phyloP scores from a whole-genome alignment of 495 filamentous ascomycete genomes.

The Neurospora discreta region DNA sequence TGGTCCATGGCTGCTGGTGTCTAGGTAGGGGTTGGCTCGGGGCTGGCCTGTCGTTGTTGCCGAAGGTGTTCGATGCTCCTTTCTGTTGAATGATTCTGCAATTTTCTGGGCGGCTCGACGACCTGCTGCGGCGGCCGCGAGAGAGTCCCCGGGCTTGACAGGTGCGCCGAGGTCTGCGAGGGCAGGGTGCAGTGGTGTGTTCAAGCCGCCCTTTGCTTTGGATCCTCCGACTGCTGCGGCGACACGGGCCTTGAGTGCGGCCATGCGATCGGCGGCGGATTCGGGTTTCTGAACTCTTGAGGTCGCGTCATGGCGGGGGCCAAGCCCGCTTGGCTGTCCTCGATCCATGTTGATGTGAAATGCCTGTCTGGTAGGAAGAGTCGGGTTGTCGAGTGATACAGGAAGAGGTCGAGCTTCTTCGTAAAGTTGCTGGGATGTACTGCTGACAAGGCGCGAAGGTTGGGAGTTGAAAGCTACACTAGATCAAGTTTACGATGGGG shows the following conservation, averaged over 20 bases:
- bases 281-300: conserved; percentile 42
- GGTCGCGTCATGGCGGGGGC: conserved; percentile 38
- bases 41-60: conserved; percentile 20
- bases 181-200: conserved; percentile 82
- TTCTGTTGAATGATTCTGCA: conserved; percentile 5
- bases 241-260: conserved; percentile 72
- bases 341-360: conserved; percentile 25
- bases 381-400: neutral
- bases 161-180: conserved; percentile 62
- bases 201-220: conserved; percentile 64
- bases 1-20: conserved; percentile 55
- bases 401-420: neutral
- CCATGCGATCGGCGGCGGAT: conserved; percentile 42
- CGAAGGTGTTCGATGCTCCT: conserved; percentile 22
- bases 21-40: conserved; percentile 77
- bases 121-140: conserved; percentile 8
- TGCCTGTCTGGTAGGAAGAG: neutral
- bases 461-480: neutral
- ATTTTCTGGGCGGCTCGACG: conserved; percentile 17
- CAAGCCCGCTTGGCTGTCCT: conserved; percentile 34
- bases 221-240: conserved; percentile 56
- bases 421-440: neutral
- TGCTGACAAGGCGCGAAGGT: neutral
- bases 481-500: no score
- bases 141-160: conserved; percentile 35